phyloP scores from a whole-genome alignment of 257 asterid species.

The Hygrophila difformis region DNA sequence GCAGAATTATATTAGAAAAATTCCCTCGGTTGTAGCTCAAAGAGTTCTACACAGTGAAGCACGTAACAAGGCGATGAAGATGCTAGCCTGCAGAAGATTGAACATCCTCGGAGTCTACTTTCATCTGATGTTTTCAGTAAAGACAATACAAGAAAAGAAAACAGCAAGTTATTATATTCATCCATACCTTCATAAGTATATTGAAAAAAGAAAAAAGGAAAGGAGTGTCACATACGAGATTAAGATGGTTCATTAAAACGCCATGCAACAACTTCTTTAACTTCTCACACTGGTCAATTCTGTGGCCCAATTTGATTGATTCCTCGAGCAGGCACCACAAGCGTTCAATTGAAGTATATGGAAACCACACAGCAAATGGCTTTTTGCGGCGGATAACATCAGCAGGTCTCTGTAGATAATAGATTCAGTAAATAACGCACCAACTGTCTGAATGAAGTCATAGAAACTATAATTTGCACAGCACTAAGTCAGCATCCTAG shows the following conservation, averaged over 20 bases:
- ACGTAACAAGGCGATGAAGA: too few species aligned
- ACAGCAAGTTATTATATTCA: constrained; percentile 5
- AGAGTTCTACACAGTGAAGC: too few species aligned
- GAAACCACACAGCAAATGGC: constrained; percentile 82
- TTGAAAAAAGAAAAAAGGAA: neutral
- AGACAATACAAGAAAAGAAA: constrained; percentile 8
- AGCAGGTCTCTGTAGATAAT: constrained; percentile 62
- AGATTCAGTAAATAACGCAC: constrained; percentile 1
- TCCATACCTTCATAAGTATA: neutral
- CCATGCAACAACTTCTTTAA: constrained; percentile 56
- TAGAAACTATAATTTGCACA: neutral
- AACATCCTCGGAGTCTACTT: constrained; percentile 74
- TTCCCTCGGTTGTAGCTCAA: too few species aligned
- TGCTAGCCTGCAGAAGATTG: constrained; percentile 24
- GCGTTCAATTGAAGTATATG: constrained; percentile 73
- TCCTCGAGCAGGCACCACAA: constrained; percentile 86
- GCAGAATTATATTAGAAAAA: too few species aligned
- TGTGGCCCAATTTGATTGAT: constrained; percentile 71
- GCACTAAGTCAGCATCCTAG: neutral
- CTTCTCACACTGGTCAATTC: constrained; percentile 74
- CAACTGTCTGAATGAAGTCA: neutral
- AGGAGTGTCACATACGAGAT: constrained; percentile 36
- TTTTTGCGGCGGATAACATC: constrained; percentile 71
- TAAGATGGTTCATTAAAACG: constrained; percentile 61
- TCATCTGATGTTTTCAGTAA: constrained; percentile 39